Evolutionary conservation across 106 monocot genomes (phyloP), one percentile per base, ranked within the genome.

Genomic region (Dendrobium officinale): DNA sequence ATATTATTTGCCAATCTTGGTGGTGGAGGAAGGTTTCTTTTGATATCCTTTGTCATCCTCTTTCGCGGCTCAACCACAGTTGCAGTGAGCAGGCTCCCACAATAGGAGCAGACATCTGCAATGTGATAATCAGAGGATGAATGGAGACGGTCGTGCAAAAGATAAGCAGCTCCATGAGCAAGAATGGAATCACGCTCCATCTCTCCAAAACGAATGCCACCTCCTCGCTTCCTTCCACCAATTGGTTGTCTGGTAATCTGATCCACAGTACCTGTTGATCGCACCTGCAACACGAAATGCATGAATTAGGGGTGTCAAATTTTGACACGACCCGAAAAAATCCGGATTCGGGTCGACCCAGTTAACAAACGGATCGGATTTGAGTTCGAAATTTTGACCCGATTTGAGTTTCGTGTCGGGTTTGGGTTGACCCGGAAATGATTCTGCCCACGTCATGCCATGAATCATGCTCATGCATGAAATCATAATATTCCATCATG

Each of bases 171-270:
- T 45, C 98, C 98, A 77, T 99, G 98, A 37, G 98, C 98, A 15
- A 99, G 89, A 55, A 99, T 19, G 5, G 98, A 89, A 73, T 99
- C 98, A 6, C 98, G 94, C 75, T 99, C 98, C 98, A 99, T 99
- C 81, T 99, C 98, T 11, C 98, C 98, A 59, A 99, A 99, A n/a
- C 98, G 98, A 19, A 99, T 90, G 5, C 98, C 98, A 78, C 98
- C 98, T 27, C 98, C 98, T n/a, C 85, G 85, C 54, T 93, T 99
- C 81, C 98, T 87, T 66, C 98, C 98, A 40, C 95, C 95, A 7
- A 99, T 78, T 4, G 98, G 98, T 33, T 99, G 98, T 75, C 89
- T 80, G 1, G 98, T 99, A 29, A 95, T 86, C 84, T 89, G 86
- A 81, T 99, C 98, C 24, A 93, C 83, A 33, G 75, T 3, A 31